These are phyloP conservation scores for Penicillium waksmanii DNA, from an alignment of 495 filamentous ascomycete species.

Conservation along the genomic window DNA sequence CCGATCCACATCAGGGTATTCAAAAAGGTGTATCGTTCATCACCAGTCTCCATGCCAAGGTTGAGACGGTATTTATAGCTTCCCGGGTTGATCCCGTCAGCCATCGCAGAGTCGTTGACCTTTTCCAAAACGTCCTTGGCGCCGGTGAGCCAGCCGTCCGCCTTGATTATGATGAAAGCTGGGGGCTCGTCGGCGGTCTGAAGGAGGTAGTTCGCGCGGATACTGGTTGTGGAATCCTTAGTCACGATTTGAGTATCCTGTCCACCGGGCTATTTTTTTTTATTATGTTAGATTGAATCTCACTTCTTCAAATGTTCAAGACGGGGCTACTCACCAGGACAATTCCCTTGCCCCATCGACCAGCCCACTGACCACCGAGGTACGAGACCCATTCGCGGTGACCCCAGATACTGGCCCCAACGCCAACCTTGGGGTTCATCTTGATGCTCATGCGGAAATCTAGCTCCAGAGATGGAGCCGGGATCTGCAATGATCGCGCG, in stretches of 20 bases:
- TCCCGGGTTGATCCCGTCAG: constrained; percentile 58
- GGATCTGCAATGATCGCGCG: constrained; percentile 55
- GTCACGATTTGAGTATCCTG: constrained; percentile 63
- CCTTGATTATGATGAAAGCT: constrained; percentile 62
- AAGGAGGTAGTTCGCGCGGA: constrained; percentile 58
- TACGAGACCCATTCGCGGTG: constrained; percentile 62
- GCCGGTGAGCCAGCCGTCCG: constrained; percentile 60
- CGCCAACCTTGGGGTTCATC: constrained; percentile 58
- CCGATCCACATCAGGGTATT: constrained; percentile 67
- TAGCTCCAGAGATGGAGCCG: constrained; percentile 58
- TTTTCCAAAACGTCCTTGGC: constrained; percentile 61
- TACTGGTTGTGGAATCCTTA: constrained; percentile 56
- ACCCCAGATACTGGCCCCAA: constrained; percentile 57
- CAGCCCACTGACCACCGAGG: constrained; percentile 62
- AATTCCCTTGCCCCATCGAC: constrained; percentile 61
- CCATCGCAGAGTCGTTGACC: constrained; percentile 53
- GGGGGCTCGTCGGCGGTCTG: constrained; percentile 62
- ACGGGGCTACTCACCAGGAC: constrained; percentile 52
- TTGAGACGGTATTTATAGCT: constrained; percentile 61
- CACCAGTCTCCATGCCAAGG: constrained; percentile 62
- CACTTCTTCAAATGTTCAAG: too few relatives aligned
- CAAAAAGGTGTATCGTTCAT: constrained; percentile 63
- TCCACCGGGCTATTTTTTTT: constrained; percentile 52
- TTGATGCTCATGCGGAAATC: constrained; percentile 67
- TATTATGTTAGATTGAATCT: not conserved